phyloP scores from a whole-genome alignment of 768 basidiomycete species.

The Naematelia aurantialba region DNA sequence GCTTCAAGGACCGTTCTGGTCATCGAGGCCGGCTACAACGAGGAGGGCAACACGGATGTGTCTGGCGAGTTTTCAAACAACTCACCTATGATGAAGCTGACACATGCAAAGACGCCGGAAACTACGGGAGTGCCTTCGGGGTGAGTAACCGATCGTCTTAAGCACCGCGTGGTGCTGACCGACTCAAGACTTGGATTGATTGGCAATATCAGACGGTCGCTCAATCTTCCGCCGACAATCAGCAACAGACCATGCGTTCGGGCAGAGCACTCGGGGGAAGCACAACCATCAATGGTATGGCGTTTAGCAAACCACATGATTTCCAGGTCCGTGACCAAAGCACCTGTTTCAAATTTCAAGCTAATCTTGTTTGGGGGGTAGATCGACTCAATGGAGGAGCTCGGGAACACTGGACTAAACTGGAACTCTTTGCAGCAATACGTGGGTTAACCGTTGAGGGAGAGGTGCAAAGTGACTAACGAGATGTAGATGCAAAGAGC shows the following conservation, averaged over 20 bases:
- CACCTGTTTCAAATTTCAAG: too few relatives aligned
- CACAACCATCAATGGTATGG: slow-evolving; percentile 48
- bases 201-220: slow-evolving; percentile 37
- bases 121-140: slow-evolving; percentile 29
- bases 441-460: slow-evolving; percentile 20
- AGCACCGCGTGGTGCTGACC: neutral
- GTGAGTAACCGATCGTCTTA: slow-evolving; percentile 9
- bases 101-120: slow-evolving; percentile 15
- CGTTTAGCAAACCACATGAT: slow-evolving; percentile 38
- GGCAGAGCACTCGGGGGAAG: slow-evolving; percentile 47
- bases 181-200: slow-evolving; percentile 26
- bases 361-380: too few relatives aligned
- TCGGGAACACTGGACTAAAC: slow-evolving; percentile 40
- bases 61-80: slow-evolving; percentile 6
- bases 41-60: slow-evolving; percentile 20
- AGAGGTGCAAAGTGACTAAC: neutral
- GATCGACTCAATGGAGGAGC: slow-evolving; percentile 34
- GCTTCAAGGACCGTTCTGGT: slow-evolving; percentile 53
- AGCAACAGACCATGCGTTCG: slow-evolving; percentile 14
- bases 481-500: slow-evolving; percentile 30
- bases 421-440: slow-evolving; percentile 34
- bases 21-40: slow-evolving; percentile 42
- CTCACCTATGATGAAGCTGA: slow-evolving; percentile 1
- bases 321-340: slow-evolving; percentile 17
- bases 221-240: slow-evolving; percentile 18